Conservation (phyloP, 176 grass and related monocot species). For the Metroxylon sagu region DNA sequence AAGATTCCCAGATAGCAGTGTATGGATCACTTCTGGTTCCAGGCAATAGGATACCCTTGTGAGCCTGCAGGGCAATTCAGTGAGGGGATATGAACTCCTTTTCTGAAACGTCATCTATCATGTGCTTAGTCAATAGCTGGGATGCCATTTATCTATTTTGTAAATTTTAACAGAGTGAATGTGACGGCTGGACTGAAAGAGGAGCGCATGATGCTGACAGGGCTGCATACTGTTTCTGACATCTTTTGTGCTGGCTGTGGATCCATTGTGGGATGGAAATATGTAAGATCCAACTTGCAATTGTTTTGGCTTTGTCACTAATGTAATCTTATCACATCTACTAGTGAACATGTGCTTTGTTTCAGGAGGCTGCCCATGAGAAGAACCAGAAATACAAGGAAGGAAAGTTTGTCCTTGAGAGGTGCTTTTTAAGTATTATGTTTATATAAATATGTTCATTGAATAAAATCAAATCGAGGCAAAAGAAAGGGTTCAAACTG, state of each 20-base stretch:
- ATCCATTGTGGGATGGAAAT: conserved; percentile 99
- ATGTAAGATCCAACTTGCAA: conserved; percentile 42
- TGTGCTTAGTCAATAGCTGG: too few species aligned
- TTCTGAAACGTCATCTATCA: too few species aligned
- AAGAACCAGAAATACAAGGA: conserved; percentile 96
- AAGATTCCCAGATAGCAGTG: too few species aligned
- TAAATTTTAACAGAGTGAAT: conserved; percentile 57
- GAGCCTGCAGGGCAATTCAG: too few species aligned
- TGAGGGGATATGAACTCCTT: too few species aligned
- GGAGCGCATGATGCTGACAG: conserved; percentile 85
- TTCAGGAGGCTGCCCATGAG: conserved; percentile 67
- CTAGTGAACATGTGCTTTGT: conserved; percentile 13
- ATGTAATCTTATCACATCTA: conserved; percentile 2
- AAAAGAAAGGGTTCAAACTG: too few species aligned
- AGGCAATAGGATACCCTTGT: too few species aligned
- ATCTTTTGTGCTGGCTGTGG: conserved; percentile 98
- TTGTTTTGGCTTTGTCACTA: conserved; percentile 10
- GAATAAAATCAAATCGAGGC: too few species aligned
- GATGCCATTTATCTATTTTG: too few species aligned
- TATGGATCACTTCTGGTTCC: too few species aligned
- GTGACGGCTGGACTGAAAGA: conserved; percentile 74
- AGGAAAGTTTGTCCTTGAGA: conserved; percentile 95
- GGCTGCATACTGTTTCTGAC: conserved; percentile 90
- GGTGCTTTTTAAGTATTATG: conserved; percentile 30
- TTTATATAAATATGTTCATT: too few species aligned